These are phyloP conservation scores for Trametes hirsuta DNA, from an alignment of 1,284 basidiomycete genomes.

Conservation along the genomic window DNA sequence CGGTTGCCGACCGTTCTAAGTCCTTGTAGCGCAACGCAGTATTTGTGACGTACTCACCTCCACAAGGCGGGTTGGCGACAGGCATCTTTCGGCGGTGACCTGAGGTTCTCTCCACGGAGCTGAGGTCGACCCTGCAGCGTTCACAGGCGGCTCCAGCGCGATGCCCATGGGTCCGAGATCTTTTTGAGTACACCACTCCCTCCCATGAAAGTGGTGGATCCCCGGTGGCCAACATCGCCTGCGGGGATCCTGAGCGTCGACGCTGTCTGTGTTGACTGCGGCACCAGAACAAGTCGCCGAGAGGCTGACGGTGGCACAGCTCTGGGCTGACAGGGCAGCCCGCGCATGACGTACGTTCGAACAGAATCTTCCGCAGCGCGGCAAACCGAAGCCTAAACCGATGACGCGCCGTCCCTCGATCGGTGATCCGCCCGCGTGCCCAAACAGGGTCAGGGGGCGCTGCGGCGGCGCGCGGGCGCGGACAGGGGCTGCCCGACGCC, in stretches of 20 bases:
- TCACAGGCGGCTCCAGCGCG: too few species aligned
- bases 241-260: too few species aligned
- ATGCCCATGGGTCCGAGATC: too few species aligned
- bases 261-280: background rate
- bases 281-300: slow-evolving; percentile 1
- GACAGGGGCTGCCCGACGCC: background rate
- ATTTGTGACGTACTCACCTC: too few species aligned
- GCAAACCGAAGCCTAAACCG: background rate
- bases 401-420: background rate
- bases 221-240: background rate
- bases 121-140: too few species aligned
- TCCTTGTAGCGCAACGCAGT: too few species aligned
- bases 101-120: background rate
- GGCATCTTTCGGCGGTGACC: background rate
- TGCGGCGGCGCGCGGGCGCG: background rate
- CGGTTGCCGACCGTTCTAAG: too few species aligned
- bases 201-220: background rate
- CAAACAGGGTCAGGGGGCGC: background rate
- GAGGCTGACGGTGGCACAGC: slow-evolving; percentile 2
- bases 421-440: background rate
- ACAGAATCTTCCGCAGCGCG: background rate
- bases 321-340: background rate
- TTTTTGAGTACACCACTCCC: too few species aligned
- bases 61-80: background rate
- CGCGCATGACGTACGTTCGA: background rate